These are phyloP conservation scores for Graphilbum ipis-grandicollis DNA, from an alignment of 2,329 filamentous ascomycete species.

Conservation along the genomic window DNA sequence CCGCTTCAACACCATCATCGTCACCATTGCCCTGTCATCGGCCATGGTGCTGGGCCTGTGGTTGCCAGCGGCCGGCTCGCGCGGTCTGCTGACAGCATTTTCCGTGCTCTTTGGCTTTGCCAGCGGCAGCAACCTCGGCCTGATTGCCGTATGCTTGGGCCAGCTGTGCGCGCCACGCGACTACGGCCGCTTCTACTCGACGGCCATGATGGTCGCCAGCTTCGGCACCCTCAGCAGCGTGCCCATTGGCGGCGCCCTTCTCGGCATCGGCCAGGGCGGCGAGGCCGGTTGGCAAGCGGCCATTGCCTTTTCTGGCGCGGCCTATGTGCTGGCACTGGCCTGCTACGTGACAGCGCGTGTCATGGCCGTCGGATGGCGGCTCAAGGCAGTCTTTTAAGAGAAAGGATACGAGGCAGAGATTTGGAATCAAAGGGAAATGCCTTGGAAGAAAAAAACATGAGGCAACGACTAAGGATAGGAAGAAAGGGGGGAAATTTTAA, in stretches of 20 bases:
- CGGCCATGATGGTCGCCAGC: constrained; percentile 60
- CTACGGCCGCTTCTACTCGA: constrained; percentile 51
- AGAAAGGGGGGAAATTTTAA: too few relatives aligned
- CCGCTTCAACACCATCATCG: constrained; percentile 64
- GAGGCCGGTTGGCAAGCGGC: constrained; percentile 19
- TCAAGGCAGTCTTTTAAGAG: constrained; percentile 13
- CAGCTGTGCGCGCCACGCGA: constrained; percentile 63
- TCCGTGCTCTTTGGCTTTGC: constrained; percentile 61
- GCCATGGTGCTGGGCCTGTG: constrained; percentile 46
- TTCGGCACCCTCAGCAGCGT: constrained; percentile 41
- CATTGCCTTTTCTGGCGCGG: constrained; percentile 20
- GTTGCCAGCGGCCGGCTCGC: constrained; percentile 41
- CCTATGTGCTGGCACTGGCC: constrained; percentile 16
- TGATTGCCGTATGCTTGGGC: constrained; percentile 68
- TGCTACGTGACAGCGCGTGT: constrained; percentile 18
- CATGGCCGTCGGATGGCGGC: constrained; percentile 19
- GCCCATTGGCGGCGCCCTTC: constrained; percentile 23
- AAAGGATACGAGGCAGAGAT: too few relatives aligned
- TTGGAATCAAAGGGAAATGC: background rate
- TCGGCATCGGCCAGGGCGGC: constrained; percentile 14
- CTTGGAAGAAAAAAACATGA: background rate
- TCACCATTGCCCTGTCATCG: constrained; percentile 42
- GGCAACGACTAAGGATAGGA: too few relatives aligned
- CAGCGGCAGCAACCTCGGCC: constrained; percentile 59
- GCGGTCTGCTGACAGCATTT: constrained; percentile 48